Conservation (phyloP, 1,284 basidiomycete species). For the Albatrellus sp. region DNA sequence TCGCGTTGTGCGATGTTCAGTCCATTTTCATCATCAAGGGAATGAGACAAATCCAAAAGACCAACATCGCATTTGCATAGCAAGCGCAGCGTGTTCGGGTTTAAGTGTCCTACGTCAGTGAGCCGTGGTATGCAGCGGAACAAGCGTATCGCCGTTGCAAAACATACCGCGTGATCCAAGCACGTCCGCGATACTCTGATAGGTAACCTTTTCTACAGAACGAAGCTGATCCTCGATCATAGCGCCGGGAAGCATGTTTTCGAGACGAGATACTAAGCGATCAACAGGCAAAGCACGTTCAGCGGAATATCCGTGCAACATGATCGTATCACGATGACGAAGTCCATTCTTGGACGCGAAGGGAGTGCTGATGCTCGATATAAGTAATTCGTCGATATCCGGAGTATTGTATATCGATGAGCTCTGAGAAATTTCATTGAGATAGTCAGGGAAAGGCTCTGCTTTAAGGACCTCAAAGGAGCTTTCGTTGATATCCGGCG, state of each 20-base stretch:
- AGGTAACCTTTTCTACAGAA: not conserved
- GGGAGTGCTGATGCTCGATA: too few species aligned
- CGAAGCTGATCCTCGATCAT: not conserved
- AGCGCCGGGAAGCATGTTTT: not conserved
- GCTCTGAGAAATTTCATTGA: slow-evolving; percentile 4
- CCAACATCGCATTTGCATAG: slow-evolving; percentile 27
- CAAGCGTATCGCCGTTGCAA: not conserved
- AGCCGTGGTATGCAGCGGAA: not conserved
- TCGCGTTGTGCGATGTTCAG: slow-evolving; percentile 31
- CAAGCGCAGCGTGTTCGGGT: slow-evolving; percentile 22
- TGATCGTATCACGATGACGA: not conserved
- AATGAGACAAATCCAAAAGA: slow-evolving; percentile 27
- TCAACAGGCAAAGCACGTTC: too few species aligned
- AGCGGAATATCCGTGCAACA: too few species aligned
- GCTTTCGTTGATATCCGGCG: slow-evolving; percentile 26
- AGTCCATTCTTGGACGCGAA: not conserved
- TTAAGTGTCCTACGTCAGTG: slow-evolving; percentile 26
- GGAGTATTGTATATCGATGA: slow-evolving; percentile 1
- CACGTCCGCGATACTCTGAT: slow-evolving; percentile 3
- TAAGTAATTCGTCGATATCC: not conserved
- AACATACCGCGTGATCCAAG: slow-evolving; percentile 3
- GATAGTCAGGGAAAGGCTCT: slow-evolving; percentile 23
- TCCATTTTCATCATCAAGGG: slow-evolving; percentile 33
- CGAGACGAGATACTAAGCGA: not conserved
- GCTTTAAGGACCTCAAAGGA: slow-evolving; percentile 34